Evolutionary conservation across 2,329 filamentous ascomycete species (phyloP).

Genomic region (Apiospora saccharicola): DNA sequence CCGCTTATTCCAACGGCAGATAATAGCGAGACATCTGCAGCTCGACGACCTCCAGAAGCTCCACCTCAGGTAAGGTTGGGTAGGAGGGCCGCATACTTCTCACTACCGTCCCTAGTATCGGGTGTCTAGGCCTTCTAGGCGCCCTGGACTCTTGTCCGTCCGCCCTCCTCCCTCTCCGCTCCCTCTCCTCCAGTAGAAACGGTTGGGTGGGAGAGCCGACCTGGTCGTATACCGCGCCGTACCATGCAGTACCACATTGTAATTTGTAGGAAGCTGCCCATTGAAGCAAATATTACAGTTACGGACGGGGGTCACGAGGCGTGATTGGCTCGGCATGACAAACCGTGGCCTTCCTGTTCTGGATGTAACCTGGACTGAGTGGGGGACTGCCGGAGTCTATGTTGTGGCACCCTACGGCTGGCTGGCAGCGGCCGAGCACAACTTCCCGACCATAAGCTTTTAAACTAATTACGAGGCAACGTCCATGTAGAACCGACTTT

Average conservation of each 20-base stretch:
- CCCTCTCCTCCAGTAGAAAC: neutral
- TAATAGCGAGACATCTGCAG: neutral
- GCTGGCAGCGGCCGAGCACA: neutral
- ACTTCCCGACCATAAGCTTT: neutral
- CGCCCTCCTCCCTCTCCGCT: neutral
- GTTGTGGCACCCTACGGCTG: neutral
- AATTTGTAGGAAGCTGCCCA: too few relatives aligned
- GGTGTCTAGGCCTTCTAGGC: neutral
- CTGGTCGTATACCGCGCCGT: neutral
- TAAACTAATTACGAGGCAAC: neutral
- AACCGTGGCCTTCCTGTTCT: neutral
- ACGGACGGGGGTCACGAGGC: neutral
- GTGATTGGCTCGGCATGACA: neutral
- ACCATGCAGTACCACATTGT: too few relatives aligned
- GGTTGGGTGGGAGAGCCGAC: neutral
- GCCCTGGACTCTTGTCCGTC: neutral
- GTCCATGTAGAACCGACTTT: neutral
- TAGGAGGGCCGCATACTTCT: neutral
- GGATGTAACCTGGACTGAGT: neutral
- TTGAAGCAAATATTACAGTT: neutral
- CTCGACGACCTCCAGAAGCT: too few relatives aligned
- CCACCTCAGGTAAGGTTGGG: neutral
- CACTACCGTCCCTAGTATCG: neutral
- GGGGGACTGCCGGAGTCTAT: neutral
- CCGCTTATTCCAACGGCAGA: conserved; percentile 15